phyloP scores from a whole-genome alignment of 2,329 filamentous ascomycete genomes.

The Mollisia scopiformis region DNA sequence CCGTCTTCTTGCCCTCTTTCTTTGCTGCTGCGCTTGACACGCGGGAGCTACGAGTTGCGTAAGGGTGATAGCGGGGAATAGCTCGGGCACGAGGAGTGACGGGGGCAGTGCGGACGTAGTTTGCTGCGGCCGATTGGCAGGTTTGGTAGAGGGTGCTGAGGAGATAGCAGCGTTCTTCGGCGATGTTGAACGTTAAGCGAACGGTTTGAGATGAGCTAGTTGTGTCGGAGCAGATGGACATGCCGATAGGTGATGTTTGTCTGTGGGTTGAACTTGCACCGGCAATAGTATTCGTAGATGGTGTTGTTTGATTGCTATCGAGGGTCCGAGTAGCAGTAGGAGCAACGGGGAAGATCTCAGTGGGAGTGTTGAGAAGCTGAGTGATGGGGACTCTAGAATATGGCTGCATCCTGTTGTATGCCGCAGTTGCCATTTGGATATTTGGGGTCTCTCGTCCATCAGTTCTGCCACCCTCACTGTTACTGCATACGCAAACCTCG shows the following conservation, averaged over 20 bases:
- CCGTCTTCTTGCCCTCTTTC: background rate
- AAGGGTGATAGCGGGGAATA: conserved; percentile 12
- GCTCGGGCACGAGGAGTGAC: no score
- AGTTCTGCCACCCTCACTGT: no score
- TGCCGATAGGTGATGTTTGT: background rate
- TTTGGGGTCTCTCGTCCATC: background rate
- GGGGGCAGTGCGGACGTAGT: background rate
- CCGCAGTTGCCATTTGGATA: background rate
- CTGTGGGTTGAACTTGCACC: background rate
- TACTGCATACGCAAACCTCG: conserved; percentile 1
- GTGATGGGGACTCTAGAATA: conserved; percentile 6
- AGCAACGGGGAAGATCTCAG: background rate
- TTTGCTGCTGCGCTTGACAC: background rate
- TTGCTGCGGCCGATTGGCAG: conserved; percentile 23
- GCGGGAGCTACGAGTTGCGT: background rate
- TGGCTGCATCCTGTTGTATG: background rate
- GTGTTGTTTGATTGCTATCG: background rate
- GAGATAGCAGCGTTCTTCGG: conserved; percentile 17
- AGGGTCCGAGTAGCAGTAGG: background rate
- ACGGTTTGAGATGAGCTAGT: conserved; percentile 14
- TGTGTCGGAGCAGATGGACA: background rate
- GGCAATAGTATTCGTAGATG: background rate
- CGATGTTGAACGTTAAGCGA: conserved; percentile 5
- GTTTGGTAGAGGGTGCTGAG: conserved; percentile 24
- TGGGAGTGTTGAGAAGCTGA: conserved; percentile 9